These are phyloP conservation scores for Symbiotaphrina buchneri DNA, from an alignment of 495 filamentous ascomycete species.

Conservation along the genomic window DNA sequence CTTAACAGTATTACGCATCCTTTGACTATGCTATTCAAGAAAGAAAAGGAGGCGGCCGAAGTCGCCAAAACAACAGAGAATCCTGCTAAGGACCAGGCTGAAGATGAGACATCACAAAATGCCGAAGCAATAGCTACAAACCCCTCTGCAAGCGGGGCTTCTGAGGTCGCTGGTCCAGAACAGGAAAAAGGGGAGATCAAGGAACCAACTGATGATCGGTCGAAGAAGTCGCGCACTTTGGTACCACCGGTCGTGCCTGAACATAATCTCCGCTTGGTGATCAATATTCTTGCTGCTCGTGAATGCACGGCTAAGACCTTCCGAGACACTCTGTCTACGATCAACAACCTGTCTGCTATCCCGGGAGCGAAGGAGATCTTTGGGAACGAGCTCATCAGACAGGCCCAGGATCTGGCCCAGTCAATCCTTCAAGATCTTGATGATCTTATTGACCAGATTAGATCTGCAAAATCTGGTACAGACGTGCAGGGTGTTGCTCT, in stretches of 20 bases:
- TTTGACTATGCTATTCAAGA: slow-evolving; percentile 57
- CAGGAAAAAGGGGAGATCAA: slow-evolving; percentile 22
- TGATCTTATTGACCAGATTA: slow-evolving; percentile 70
- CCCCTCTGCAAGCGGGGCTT: no score
- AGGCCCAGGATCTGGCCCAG: slow-evolving; percentile 64
- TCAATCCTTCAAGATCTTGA: slow-evolving; percentile 68
- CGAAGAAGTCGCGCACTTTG: slow-evolving; percentile 52
- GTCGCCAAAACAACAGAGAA: slow-evolving; percentile 10
- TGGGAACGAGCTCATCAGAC: slow-evolving; percentile 67
- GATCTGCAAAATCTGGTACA: slow-evolving; percentile 65
- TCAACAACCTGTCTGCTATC: slow-evolving; percentile 90
- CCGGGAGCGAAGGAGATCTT: slow-evolving; percentile 79
- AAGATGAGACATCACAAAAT: neutral
- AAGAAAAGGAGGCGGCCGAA: slow-evolving; percentile 43
- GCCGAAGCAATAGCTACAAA: no score
- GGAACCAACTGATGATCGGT: slow-evolving; percentile 21
- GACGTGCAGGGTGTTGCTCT: slow-evolving; percentile 89
- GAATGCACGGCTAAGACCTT: slow-evolving; percentile 96
- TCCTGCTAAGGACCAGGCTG: neutral
- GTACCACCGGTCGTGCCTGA: slow-evolving; percentile 76
- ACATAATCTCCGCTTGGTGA: slow-evolving; percentile 72
- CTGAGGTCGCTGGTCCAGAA: no score
- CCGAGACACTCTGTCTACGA: slow-evolving; percentile 85
- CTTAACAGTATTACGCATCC: slow-evolving; percentile 77
- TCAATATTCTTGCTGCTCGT: slow-evolving; percentile 84